A percentile compares a stretch with the other conserved stretches of the same genome.
These are phyloP conservation scores for Cryphonectria nitschkei DNA, from an alignment of 2,329 filamentous ascomycete genomes.

Conservation along the genomic window DNA sequence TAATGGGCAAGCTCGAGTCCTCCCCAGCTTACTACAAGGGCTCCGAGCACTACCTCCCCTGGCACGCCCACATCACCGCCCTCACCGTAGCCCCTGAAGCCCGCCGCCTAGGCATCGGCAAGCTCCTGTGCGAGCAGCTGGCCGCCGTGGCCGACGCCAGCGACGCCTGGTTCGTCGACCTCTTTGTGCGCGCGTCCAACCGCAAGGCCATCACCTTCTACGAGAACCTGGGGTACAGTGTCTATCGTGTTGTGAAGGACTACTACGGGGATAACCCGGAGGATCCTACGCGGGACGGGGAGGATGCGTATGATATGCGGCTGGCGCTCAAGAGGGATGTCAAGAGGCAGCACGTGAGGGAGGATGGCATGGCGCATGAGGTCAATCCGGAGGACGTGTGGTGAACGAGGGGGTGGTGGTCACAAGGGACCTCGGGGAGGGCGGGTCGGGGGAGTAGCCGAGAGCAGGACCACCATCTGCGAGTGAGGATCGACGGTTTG, in stretches of 20 bases:
- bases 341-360: slow-evolving; percentile 74
- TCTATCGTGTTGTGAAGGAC: slow-evolving; percentile 84
- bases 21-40: slow-evolving; percentile 74
- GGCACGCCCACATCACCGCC: slow-evolving; percentile 97
- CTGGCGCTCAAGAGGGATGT: slow-evolving; percentile 85
- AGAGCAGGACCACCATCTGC: neutral
- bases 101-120: slow-evolving; percentile 84
- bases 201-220: slow-evolving; percentile 87
- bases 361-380: slow-evolving; percentile 76
- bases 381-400: slow-evolving; percentile 88
- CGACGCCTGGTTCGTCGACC: slow-evolving; percentile 91
- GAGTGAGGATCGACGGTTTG: neutral
- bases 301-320: slow-evolving; percentile 97
- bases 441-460: neutral
- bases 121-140: slow-evolving; percentile 77
- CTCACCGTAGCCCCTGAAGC: slow-evolving; percentile 88
- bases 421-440: neutral
- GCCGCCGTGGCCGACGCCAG: slow-evolving; percentile 82
- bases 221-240: slow-evolving; percentile 86
- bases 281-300: slow-evolving; percentile 64
- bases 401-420: slow-evolving; percentile 45
- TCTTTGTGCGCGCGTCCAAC: slow-evolving; percentile 92
- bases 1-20: slow-evolving; percentile 96
- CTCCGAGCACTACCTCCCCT: slow-evolving; percentile 93
- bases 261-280: slow-evolving; percentile 89